Conservation (phyloP, 495 filamentous ascomycete species). For the Neurospora sp. region DNA sequence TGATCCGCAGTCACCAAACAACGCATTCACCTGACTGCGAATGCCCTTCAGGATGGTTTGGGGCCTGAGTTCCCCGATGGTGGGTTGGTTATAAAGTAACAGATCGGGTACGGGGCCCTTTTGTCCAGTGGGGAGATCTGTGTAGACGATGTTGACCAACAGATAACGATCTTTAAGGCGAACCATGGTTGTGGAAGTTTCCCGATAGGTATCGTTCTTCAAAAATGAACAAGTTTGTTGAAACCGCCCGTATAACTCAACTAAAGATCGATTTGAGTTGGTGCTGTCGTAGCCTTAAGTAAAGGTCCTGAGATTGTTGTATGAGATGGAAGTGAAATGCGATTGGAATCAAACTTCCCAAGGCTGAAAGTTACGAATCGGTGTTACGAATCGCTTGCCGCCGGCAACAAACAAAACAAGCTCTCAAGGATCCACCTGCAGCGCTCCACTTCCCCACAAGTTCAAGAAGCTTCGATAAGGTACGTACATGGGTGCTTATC, state of each 20-base stretch:
- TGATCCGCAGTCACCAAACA: constrained; percentile 89
- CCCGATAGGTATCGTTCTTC: background rate
- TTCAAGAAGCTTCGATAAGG: background rate
- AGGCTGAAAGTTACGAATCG: background rate
- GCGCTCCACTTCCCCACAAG: background rate
- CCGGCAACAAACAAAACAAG: background rate
- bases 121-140: constrained; percentile 39
- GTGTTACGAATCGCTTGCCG: background rate
- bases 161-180: constrained; percentile 93
- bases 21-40: constrained; percentile 50
- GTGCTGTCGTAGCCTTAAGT: background rate
- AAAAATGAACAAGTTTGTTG: background rate
- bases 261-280: background rate
- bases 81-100: constrained; percentile 68
- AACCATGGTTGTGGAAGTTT: constrained; percentile 54
- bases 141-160: constrained; percentile 83
- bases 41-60: constrained; percentile 56
- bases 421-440: background rate
- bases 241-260: background rate
- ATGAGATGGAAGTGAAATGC: background rate
- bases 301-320: background rate
- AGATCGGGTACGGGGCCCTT: constrained; percentile 38
- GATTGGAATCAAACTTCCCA: background rate
- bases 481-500: background rate
- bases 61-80: constrained; percentile 52